Conservation (phyloP, 2,329 filamentous ascomycete genomes). For the Pyrenochaeta sp. region DNA sequence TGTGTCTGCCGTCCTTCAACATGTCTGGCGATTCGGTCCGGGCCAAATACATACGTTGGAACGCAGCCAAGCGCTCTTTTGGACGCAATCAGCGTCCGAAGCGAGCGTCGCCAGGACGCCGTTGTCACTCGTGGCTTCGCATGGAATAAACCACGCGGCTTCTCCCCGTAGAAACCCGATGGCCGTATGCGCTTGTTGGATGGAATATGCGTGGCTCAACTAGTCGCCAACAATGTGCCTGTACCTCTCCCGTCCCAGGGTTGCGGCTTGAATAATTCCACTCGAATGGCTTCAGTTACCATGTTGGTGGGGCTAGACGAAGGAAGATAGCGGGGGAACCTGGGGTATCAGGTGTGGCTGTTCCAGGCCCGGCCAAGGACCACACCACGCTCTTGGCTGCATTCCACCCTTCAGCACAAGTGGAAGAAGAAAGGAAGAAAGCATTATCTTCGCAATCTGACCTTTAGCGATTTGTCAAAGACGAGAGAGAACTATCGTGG, state of each 20-base stretch:
- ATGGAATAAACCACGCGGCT: conserved; percentile 4
- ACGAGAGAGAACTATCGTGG: neutral
- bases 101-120: conserved; percentile 14
- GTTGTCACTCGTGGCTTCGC: conserved; percentile 11
- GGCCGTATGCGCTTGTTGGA: too few species aligned
- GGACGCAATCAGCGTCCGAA: conserved; percentile 16
- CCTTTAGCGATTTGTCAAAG: conserved; percentile 7
- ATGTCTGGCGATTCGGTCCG: conserved; percentile 30
- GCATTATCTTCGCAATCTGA: conserved; percentile 3
- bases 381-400: conserved; percentile 35
- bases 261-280: neutral
- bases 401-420: conserved; percentile 15
- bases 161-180: neutral
- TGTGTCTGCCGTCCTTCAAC: conserved; percentile 7
- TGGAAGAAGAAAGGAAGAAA: conserved; percentile 11
- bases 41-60: conserved; percentile 12
- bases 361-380: conserved; percentile 44
- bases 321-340: conserved; percentile 20
- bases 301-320: conserved; percentile 12
- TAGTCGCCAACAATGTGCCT: neutral
- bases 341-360: conserved; percentile 40
- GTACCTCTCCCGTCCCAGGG: neutral
- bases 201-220: neutral
- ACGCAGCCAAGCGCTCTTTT: conserved; percentile 24
- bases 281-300: neutral